A percentile compares a stretch with the other conserved stretches of the same genome.
phyloP scores from a whole-genome alignment of 1,284 basidiomycete species.

The Ustilago cynodontis region DNA sequence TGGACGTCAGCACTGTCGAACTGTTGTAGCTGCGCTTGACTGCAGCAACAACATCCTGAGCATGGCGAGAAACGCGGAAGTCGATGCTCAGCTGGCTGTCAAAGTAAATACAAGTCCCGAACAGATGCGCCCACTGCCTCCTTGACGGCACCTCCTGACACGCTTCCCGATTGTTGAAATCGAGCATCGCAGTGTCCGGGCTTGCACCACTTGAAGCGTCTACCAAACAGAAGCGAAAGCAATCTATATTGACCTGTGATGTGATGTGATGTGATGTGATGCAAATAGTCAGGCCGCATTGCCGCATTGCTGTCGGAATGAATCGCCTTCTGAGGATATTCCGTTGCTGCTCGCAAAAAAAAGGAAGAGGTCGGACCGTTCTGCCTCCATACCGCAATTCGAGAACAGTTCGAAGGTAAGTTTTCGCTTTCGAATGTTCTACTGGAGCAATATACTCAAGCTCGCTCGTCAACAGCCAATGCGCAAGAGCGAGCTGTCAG shows the following conservation, averaged over 20 bases:
- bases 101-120: background rate
- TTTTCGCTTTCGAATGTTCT: background rate
- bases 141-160: conserved; percentile 12
- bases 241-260: background rate
- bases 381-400: background rate
- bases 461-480: background rate
- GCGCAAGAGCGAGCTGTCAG: background rate
- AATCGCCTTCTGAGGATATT: background rate
- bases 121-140: background rate
- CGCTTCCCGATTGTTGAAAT: background rate
- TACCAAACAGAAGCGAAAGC: conserved; percentile 1
- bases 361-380: too few relatives aligned
- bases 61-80: background rate
- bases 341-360: too few relatives aligned
- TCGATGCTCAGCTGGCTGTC: background rate
- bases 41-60: background rate
- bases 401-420: too few relatives aligned
- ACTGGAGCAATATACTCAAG: background rate
- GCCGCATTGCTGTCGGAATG: background rate
- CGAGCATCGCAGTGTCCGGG: background rate
- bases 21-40: background rate
- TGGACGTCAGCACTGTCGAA: background rate
- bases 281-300: background rate
- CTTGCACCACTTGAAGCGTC: background rate
- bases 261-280: conserved; percentile 1